These are phyloP conservation scores for Purpureocillium lavendulum DNA, from an alignment of 2,329 filamentous ascomycete species.

Conservation along the genomic window DNA sequence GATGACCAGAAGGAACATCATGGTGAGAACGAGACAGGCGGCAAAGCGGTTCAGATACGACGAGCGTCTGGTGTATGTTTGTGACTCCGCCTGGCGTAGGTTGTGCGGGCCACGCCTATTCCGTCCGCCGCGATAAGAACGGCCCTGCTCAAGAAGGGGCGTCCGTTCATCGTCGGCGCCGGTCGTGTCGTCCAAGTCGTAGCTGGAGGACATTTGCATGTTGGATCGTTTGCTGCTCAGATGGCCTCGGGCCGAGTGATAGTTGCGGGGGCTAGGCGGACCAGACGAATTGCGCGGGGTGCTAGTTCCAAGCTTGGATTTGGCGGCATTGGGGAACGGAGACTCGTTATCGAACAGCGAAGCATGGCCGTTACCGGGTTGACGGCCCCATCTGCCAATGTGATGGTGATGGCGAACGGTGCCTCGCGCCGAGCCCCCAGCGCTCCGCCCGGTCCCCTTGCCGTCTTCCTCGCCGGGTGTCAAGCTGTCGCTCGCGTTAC, in stretches of 20 bases:
- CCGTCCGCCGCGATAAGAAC: constrained; percentile 49
- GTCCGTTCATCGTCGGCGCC: constrained; percentile 83
- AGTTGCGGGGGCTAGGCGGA: constrained; percentile 60
- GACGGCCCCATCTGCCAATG: constrained; percentile 65
- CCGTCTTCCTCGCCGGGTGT: constrained; percentile 59
- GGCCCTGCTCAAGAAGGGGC: constrained; percentile 60
- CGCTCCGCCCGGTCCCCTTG: constrained; percentile 52
- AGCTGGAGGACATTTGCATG: constrained; percentile 52
- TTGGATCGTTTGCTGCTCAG: constrained; percentile 40
- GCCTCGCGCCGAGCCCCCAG: constrained; percentile 53
- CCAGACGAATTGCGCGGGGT: constrained; percentile 53
- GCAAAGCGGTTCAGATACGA: constrained; percentile 66
- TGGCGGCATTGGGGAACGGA: constrained; percentile 62
- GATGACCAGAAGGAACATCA: constrained; percentile 73
- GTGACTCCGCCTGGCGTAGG: constrained; percentile 64
- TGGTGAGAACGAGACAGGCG: constrained; percentile 76
- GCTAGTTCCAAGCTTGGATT: constrained; percentile 52
- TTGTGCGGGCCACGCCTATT: constrained; percentile 47
- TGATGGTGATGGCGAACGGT: constrained; percentile 69
- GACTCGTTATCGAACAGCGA: constrained; percentile 72
- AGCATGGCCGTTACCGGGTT: constrained; percentile 56
- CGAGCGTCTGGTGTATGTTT: constrained; percentile 54
- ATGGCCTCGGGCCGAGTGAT: constrained; percentile 25
- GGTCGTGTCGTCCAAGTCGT: constrained; percentile 73
- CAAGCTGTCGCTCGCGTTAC: constrained; percentile 41